These are phyloP conservation scores for Monilinia laxa DNA, from an alignment of 2,329 filamentous ascomycete species.

Conservation along the genomic window DNA sequence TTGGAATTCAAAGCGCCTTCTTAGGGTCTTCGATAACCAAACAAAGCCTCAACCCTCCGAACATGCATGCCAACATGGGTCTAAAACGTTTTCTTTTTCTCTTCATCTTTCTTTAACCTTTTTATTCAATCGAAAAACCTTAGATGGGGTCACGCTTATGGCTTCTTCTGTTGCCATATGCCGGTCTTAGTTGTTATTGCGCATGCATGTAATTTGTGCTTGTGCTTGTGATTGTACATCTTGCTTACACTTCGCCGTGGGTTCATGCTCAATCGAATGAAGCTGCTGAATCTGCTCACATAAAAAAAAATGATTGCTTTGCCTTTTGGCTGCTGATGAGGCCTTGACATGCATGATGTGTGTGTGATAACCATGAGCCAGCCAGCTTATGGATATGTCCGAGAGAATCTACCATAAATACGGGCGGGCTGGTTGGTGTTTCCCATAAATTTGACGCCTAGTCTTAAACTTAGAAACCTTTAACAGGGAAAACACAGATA, in stretches of 20 bases:
- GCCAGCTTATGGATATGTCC: background rate
- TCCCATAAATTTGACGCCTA: slow-evolving; percentile 14
- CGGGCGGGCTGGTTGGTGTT: background rate
- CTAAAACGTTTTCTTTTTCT: slow-evolving; percentile 33
- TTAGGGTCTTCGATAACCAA: slow-evolving; percentile 22
- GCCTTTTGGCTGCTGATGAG: slow-evolving; percentile 15
- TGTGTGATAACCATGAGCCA: slow-evolving; percentile 13
- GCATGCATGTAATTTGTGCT: slow-evolving; percentile 22
- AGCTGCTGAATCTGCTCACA: slow-evolving; percentile 5
- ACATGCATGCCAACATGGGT: slow-evolving; percentile 28
- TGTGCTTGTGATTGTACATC: slow-evolving; percentile 10
- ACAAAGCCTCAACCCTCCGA: slow-evolving; percentile 14
- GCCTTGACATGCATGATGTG: slow-evolving; percentile 16
- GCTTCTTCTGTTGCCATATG: slow-evolving; percentile 20
- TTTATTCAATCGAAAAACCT: background rate
- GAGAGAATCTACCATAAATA: slow-evolving; percentile 3
- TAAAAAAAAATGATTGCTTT: slow-evolving; percentile 4
- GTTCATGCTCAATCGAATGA: slow-evolving; percentile 12
- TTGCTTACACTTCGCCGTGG: slow-evolving; percentile 6
- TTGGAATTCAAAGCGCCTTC: slow-evolving; percentile 22
- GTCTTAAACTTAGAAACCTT: slow-evolving; percentile 21
- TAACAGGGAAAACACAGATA: background rate
- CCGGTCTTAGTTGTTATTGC: slow-evolving; percentile 20
- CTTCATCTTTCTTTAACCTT: background rate
- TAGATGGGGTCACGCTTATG: slow-evolving; percentile 5